Conservation (phyloP, 2,329 filamentous ascomycete species). For the Diplocarpon mali region DNA sequence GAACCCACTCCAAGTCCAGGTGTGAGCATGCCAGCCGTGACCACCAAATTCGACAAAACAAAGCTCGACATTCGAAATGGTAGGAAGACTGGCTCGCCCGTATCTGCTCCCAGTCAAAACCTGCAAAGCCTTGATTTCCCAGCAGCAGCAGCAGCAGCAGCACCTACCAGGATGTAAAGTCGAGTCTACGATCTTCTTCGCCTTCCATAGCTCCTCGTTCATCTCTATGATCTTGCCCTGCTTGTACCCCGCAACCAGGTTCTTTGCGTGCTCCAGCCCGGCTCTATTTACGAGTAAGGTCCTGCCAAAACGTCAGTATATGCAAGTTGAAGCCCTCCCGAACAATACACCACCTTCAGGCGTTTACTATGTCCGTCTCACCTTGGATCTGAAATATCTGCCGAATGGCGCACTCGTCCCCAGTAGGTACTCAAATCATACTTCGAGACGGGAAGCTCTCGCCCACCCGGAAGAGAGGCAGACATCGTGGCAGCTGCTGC, state of each 20-base stretch:
- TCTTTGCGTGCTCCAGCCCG: constrained; percentile 79
- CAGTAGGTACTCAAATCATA: constrained; percentile 91
- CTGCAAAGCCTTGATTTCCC: not conserved
- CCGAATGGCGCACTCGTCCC: constrained; percentile 84
- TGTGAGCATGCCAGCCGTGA: constrained; percentile 94
- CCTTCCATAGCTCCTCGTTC: constrained; percentile 85
- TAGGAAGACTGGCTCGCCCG: constrained; percentile 79
- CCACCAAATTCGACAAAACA: constrained; percentile 83
- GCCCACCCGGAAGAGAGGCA: constrained; percentile 51
- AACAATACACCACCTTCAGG: constrained; percentile 4
- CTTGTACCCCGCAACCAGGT: constrained; percentile 75
- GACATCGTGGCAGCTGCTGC: constrained; percentile 39
- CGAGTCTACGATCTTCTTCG: constrained; percentile 95
- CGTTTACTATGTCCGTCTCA: constrained; percentile 39
- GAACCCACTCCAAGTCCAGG: constrained; percentile 61
- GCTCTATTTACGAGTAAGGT: constrained; percentile 71
- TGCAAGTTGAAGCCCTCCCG: not conserved
- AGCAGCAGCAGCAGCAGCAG: too few relatives aligned
- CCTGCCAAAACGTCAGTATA: constrained; percentile 36
- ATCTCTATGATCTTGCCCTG: constrained; percentile 66
- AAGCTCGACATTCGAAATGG: constrained; percentile 98
- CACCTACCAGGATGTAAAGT: constrained; percentile 81
- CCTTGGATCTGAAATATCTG: constrained; percentile 89
- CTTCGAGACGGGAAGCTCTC: constrained; percentile 82
- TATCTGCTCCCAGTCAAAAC: constrained; percentile 47